These are phyloP conservation scores for Leccinum disarticulatum DNA, from an alignment of 768 basidiomycete species.

Conservation along the genomic window DNA sequence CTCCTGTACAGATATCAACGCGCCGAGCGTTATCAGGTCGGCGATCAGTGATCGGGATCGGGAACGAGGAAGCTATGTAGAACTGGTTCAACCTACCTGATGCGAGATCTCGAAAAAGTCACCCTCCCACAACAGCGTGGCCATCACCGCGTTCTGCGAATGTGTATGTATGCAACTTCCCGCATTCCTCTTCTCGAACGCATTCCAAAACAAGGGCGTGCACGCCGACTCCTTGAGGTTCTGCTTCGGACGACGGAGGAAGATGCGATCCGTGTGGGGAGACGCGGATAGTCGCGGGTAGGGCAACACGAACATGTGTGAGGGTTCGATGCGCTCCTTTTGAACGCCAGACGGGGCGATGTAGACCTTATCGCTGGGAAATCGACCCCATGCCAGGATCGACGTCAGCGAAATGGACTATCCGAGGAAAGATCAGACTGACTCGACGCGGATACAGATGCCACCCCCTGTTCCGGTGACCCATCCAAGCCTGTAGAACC, in stretches of 20 bases:
- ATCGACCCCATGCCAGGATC: background rate
- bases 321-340: constrained; percentile 81
- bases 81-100: constrained; percentile 45
- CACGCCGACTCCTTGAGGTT: constrained; percentile 85
- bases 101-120: constrained; percentile 78
- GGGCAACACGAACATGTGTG: constrained; percentile 86
- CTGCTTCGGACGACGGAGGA: constrained; percentile 69
- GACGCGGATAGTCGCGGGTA: constrained; percentile 62
- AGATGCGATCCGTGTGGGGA: constrained; percentile 67
- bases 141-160: constrained; percentile 88
- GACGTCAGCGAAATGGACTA: background rate
- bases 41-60: constrained; percentile 3
- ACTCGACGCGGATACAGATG: constrained; percentile 73
- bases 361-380: constrained; percentile 67
- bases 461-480: constrained; percentile 89
- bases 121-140: constrained; percentile 74
- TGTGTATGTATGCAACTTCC: constrained; percentile 92
- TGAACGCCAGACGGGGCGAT: constrained; percentile 90
- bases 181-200: constrained; percentile 74
- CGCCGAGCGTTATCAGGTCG: background rate
- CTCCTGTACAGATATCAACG: constrained; percentile 40
- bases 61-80: background rate
- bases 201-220: constrained; percentile 91
- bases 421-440: constrained; percentile 18
- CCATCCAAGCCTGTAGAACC: constrained; percentile 88